phyloP scores from a whole-genome alignment of 2,329 filamentous ascomycete genomes.

The Colletotrichum kahawae region DNA sequence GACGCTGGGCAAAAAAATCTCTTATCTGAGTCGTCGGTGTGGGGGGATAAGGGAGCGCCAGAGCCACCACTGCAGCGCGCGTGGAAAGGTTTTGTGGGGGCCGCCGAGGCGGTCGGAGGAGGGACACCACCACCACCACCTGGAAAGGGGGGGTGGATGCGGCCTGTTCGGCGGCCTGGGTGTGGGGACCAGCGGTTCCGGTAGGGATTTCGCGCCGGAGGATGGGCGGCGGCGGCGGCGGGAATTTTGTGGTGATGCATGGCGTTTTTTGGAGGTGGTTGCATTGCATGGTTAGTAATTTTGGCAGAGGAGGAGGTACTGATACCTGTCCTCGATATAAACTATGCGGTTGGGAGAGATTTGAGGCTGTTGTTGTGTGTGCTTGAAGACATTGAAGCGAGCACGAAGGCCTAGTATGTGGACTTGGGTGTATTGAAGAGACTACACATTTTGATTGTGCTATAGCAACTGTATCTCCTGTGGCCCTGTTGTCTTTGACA shows the following conservation, averaged over 20 bases:
- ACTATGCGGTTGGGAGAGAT: background rate
- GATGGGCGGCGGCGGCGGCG: background rate
- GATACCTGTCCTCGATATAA: background rate
- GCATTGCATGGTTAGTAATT: background rate
- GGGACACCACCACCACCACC: background rate
- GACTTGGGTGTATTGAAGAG: background rate
- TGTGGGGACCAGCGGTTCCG: background rate
- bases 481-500: too few species aligned
- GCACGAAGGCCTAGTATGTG: rapidly evolving
- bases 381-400: background rate
- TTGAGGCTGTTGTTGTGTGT: background rate
- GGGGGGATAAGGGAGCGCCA: slow-evolving; percentile 8
- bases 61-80: background rate
- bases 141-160: background rate
- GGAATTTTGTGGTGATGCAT: background rate
- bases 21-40: slow-evolving; percentile 7
- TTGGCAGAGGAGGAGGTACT: background rate
- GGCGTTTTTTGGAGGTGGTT: background rate
- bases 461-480: rapidly evolving
- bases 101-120: background rate
- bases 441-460: background rate
- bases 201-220: background rate
- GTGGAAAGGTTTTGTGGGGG: background rate
- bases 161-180: slow-evolving; percentile 11
- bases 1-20: background rate